phyloP scores from a whole-genome alignment of 2,329 filamentous ascomycete genomes.

The Botrytis fragariae region DNA sequence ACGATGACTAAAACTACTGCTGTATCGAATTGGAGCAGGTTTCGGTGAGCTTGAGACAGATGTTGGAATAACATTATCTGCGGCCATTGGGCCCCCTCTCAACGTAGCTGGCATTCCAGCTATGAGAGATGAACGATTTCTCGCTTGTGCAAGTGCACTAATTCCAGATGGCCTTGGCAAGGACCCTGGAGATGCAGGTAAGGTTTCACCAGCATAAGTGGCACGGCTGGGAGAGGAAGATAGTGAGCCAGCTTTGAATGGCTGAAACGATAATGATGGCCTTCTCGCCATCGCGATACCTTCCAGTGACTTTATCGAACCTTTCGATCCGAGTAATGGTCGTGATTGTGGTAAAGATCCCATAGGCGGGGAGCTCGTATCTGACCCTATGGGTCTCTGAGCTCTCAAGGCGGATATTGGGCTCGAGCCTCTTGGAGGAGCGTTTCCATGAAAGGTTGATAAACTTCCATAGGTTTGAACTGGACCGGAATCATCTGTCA shows the following conservation, averaged over 20 bases:
- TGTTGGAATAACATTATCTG: conserved; percentile 60
- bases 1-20: conserved; percentile 90
- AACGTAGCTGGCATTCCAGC: conserved; percentile 73
- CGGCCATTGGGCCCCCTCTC: conserved; percentile 60
- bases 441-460: conserved; percentile 84
- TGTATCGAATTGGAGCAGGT: conserved; percentile 76
- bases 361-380: conserved; percentile 56
- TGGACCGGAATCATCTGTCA: conserved; percentile 52
- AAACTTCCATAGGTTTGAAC: conserved; percentile 85
- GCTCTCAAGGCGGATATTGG: conserved; percentile 80
- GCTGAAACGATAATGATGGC: conserved; percentile 85
- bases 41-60: conserved; percentile 75
- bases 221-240: conserved; percentile 72
- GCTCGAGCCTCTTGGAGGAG: conserved; percentile 73
- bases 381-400: conserved; percentile 59
- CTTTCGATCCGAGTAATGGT: conserved; percentile 36
- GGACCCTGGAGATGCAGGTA: conserved; percentile 56
- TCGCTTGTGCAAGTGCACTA: conserved; percentile 53
- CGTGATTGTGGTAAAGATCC: conserved; percentile 46
- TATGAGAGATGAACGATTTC: conserved; percentile 70
- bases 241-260: conserved; percentile 95
- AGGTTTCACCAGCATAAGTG: conserved; percentile 32
- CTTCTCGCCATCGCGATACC: conserved; percentile 56
- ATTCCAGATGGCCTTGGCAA: conserved; percentile 49
- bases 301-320: conserved; percentile 47